Conservation (phyloP, 371 early-diverging fungal species). For the Actinomucor elegans region DNA sequence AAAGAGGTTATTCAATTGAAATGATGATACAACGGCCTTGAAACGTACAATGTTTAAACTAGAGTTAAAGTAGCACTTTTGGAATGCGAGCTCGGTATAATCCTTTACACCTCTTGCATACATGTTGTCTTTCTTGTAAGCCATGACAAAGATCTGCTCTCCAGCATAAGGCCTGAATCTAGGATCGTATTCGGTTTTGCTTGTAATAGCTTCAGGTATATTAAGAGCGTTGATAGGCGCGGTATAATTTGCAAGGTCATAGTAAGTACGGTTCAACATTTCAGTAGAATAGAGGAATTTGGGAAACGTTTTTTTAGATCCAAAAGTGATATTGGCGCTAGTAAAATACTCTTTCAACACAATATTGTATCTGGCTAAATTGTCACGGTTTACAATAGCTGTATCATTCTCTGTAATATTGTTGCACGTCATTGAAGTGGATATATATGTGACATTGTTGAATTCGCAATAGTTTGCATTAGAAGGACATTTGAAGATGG, state of each 20-base stretch:
- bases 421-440: constrained; percentile 7
- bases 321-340: background rate
- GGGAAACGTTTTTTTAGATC: background rate
- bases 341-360: constrained; percentile 2
- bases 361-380: background rate
- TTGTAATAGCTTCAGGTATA: background rate
- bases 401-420: constrained; percentile 6
- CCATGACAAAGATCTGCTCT: constrained; percentile 27
- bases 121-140: constrained; percentile 3
- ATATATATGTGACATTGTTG: constrained; percentile 2
- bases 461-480: background rate
- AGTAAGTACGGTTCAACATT: constrained; percentile 23
- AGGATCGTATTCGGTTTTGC: constrained; percentile 3
- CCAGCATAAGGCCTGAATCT: constrained; percentile 20
- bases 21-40: too few species aligned
- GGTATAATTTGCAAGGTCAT: constrained; percentile 15
- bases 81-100: background rate
- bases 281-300: constrained; percentile 20
- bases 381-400: constrained; percentile 7
- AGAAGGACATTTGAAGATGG: constrained; percentile 6
- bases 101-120: background rate
- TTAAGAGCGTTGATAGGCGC: constrained; percentile 5
- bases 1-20: too few species aligned
- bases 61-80: constrained; percentile 15
- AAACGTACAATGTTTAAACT: constrained; percentile 3